Conservation (phyloP, 495 filamentous ascomycete species). For the Cairneyella variabilis region DNA sequence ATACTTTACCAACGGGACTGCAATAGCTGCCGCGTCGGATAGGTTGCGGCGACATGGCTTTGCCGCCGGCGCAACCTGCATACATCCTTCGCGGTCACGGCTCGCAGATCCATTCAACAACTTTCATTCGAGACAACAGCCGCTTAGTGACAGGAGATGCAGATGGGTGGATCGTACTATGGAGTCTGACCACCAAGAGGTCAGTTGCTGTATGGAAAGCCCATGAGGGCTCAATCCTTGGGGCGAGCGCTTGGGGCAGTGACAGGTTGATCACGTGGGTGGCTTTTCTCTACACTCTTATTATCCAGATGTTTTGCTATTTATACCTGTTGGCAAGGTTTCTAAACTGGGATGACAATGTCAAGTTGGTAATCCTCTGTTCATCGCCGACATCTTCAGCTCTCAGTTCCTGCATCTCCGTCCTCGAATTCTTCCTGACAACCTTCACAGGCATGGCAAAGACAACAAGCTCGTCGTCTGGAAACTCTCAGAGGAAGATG, state of each 20-base stretch:
- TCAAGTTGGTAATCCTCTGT: too few relatives aligned
- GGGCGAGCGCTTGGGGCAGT: slow-evolving; percentile 60
- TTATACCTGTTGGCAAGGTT: not conserved
- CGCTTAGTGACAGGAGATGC: slow-evolving; percentile 84
- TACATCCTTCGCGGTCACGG: slow-evolving; percentile 88
- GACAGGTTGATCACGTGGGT: slow-evolving; percentile 74
- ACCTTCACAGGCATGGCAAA: slow-evolving; percentile 67
- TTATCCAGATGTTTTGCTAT: slow-evolving; percentile 1
- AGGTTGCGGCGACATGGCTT: too few relatives aligned
- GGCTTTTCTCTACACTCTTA: not conserved
- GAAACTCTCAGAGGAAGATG: slow-evolving; percentile 64
- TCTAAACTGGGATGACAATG: too few relatives aligned
- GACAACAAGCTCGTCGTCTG: slow-evolving; percentile 86
- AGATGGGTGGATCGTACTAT: slow-evolving; percentile 83
- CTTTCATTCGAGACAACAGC: slow-evolving; percentile 67
- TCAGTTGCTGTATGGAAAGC: slow-evolving; percentile 84
- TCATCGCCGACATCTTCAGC: not conserved
- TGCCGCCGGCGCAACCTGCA: slow-evolving; percentile 23
- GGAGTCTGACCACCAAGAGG: slow-evolving; percentile 79
- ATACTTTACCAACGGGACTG: too few relatives aligned
- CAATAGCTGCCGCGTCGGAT: too few relatives aligned
- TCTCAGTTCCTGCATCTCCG: not conserved
- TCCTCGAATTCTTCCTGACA: slow-evolving; percentile 2
- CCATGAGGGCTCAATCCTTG: slow-evolving; percentile 75
- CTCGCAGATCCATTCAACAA: slow-evolving; percentile 72